A percentile compares a stretch with the other conserved stretches of the same genome.
These are phyloP conservation scores for Talaromyces albobiverticillius DNA, from an alignment of 2,329 filamentous ascomycete genomes.

Conservation along the genomic window DNA sequence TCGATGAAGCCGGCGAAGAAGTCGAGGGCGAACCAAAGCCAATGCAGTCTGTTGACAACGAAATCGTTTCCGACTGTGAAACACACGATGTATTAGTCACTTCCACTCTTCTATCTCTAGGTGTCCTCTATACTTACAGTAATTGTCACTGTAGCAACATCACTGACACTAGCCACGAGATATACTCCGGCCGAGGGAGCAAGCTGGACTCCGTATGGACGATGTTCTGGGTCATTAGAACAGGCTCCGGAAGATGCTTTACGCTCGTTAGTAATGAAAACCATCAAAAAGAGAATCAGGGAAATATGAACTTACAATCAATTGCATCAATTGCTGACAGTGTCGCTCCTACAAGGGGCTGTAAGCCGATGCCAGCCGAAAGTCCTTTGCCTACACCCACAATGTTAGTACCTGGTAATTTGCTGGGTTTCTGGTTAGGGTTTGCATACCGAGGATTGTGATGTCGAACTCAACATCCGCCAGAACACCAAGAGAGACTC, in stretches of 20 bases:
- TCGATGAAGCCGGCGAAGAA: neutral
- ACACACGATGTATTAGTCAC: neutral
- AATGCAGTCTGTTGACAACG: slow-evolving; percentile 8
- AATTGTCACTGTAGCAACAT: no score
- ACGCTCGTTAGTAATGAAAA: neutral
- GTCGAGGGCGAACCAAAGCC: slow-evolving; percentile 8
- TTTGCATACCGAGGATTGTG: slow-evolving; percentile 4
- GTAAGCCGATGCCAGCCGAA: slow-evolving; percentile 9
- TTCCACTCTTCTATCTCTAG: no score
- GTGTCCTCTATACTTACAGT: neutral
- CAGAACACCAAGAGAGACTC: slow-evolving; percentile 6
- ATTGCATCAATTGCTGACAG: slow-evolving; percentile 10
- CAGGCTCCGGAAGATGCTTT: slow-evolving; percentile 7
- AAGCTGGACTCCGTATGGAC: slow-evolving; percentile 8
- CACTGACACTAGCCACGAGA: no score
- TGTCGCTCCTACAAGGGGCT: slow-evolving; percentile 2
- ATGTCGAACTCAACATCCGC: slow-evolving; percentile 11
- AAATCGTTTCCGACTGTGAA: slow-evolving; percentile 5
- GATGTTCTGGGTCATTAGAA: slow-evolving; percentile 5
- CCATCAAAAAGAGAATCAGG: neutral
- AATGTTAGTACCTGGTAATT: neutral
- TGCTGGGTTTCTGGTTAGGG: no score
- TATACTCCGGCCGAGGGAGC: slow-evolving; percentile 9
- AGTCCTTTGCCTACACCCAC: slow-evolving; percentile 7
- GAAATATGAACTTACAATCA: slow-evolving; percentile 1